Percentiles rank a stretch among this genome's conserved stretches.
Evolutionary conservation across 164 flowering plant species (phyloP).

Genomic region (Pachysandra terminalis): DNA sequence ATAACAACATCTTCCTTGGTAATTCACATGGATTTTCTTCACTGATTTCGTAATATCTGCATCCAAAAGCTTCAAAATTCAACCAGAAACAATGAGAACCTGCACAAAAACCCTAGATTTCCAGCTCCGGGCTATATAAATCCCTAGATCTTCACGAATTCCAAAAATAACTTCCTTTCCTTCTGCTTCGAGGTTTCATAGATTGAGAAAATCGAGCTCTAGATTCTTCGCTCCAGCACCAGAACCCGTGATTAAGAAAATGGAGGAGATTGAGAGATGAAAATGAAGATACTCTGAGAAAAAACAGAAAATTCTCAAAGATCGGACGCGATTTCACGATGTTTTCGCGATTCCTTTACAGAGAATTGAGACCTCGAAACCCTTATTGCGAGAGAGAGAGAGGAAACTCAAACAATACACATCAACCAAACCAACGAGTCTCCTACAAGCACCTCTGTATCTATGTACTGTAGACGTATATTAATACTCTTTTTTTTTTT

Average conservation of each 20-base stretch:
- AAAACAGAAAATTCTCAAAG: neutral
- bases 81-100: neutral
- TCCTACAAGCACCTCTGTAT: too few species aligned
- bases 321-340: neutral
- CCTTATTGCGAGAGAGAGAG: neutral
- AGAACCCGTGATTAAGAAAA: too few species aligned
- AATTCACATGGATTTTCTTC: neutral
- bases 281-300: neutral
- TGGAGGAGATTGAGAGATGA: too few species aligned
- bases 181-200: neutral
- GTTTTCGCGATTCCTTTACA: neutral
- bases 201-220: neutral
- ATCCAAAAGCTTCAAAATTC: neutral
- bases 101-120: neutral
- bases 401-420: too few species aligned
- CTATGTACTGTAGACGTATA: too few species aligned
- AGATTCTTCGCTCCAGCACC: neutral
- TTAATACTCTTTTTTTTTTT: too few species aligned
- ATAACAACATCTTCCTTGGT: neutral
- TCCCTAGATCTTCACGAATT: neutral
- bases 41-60: neutral
- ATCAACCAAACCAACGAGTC: too few species aligned
- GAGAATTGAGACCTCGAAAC: neutral
- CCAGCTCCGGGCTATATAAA: neutral
- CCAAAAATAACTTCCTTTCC: neutral